These are phyloP conservation scores for Nothomitra cinnamomea DNA, from an alignment of 2,329 filamentous ascomycete species.

Conservation along the genomic window DNA sequence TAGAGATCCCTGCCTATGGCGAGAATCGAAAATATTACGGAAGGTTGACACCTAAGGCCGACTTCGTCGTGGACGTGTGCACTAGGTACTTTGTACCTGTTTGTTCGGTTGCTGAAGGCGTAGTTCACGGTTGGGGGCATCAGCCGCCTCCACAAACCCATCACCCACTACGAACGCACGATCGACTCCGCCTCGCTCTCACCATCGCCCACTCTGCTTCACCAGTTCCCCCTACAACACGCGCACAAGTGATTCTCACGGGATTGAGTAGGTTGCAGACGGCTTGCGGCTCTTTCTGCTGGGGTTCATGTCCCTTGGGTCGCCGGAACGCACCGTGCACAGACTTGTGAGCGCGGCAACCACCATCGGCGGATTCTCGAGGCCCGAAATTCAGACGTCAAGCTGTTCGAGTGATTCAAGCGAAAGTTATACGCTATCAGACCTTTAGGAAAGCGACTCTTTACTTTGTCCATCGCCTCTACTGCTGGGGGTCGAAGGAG, in stretches of 20 bases:
- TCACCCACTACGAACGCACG: background rate
- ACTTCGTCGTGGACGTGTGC: background rate
- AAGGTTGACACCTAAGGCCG: too few relatives aligned
- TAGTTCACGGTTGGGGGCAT: background rate
- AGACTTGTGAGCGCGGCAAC: background rate
- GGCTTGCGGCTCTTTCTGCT: background rate
- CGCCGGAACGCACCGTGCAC: background rate
- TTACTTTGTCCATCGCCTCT: too few relatives aligned
- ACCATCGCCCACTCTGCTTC: background rate
- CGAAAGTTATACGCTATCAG: background rate
- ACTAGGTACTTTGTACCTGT: background rate
- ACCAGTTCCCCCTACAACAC: background rate
- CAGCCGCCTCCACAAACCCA: background rate
- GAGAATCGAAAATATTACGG: too few relatives aligned
- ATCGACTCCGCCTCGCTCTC: background rate
- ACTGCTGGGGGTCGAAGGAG: too few relatives aligned
- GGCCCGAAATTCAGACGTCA: background rate
- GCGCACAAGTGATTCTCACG: background rate
- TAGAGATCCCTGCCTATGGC: too few relatives aligned
- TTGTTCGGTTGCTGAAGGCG: conserved; percentile 2
- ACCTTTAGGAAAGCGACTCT: too few relatives aligned
- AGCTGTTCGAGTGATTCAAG: background rate
- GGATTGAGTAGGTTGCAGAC: background rate
- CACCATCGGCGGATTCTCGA: background rate
- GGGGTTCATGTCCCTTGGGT: background rate